Base-by-base conservation (phyloP, 1,284 basidiomycete species). In the Athelia sp. region DNA sequence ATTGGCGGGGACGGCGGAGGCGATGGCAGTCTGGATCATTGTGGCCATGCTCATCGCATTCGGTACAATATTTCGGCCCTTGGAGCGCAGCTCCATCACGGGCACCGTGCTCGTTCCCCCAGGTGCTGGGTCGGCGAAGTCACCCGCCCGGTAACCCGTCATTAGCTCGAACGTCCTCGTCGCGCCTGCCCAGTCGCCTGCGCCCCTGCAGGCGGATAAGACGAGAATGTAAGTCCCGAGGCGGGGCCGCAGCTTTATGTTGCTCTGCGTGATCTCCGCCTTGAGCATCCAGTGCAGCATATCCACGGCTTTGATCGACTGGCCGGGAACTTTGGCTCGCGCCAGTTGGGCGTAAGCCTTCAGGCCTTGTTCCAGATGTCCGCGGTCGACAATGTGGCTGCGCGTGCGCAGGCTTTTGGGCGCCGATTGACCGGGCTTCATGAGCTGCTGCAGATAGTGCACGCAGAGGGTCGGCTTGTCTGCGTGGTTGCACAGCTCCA, bases 271-370 rank as follows among this genome's bases (percentile, higher is more conserved):
- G 32, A 70, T 62, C 56, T 78, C 77, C 50, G 77, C 72, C 49
- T 68, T 64, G 46, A 85, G 60, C 74, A 83, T 81, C 81, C 82
- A 86, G 57, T 85, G 75, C 15, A 90, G 66, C 3, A 65, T 71
- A 50, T 76, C 72, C 15, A 87, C 65, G 2, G 80, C 79, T 47
- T 74, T 56, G 3, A 50, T 56, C 29, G 68, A 61, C 34, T 66
- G 67, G 15, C 58, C 52, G 19, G 57, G 58, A 4, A 66, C 66
- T 22, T 60, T 60, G 26, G 56, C 35, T 48, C 66, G 61, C 14
- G 74, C 70, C 18, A 81, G 66, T 2, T 70, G 62, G 4, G 71
- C 61, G 51, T 78, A 73, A 1, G 84, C 79, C 44, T 65, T 69
- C 18, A 90, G 61, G 17, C 82, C 70, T 49, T 79, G 74, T 50